Evolutionary conservation across 2,329 filamentous ascomycete genomes (phyloP).

Genomic region (Alternaria solani): DNA sequence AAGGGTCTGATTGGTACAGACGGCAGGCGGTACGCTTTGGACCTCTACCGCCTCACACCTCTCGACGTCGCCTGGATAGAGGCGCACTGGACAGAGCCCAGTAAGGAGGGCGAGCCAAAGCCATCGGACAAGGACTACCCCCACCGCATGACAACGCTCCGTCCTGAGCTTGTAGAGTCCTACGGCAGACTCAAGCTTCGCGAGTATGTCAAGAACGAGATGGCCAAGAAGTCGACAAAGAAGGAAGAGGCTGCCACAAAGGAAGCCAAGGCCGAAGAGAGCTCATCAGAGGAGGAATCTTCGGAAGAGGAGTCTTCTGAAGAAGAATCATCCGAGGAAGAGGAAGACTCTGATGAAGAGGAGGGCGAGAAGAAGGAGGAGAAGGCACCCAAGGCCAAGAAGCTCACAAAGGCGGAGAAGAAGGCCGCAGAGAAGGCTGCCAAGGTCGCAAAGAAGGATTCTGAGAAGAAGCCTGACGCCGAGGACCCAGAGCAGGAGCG

Average conservation of each 20-base stretch:
- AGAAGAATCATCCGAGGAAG: slow-evolving; percentile 41
- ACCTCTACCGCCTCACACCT: slow-evolving; percentile 93
- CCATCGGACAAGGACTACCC: slow-evolving; percentile 72
- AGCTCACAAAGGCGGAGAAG: slow-evolving; percentile 30
- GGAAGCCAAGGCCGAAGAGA: slow-evolving; percentile 47
- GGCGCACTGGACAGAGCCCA: slow-evolving; percentile 64
- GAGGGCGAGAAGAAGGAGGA: slow-evolving; percentile 67
- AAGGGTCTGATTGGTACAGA: slow-evolving; percentile 98
- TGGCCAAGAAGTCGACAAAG: slow-evolving; percentile 56
- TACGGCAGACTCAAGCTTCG: slow-evolving; percentile 87
- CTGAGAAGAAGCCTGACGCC: slow-evolving; percentile 17
- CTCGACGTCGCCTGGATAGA: slow-evolving; percentile 92
- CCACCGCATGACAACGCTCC: slow-evolving; percentile 93
- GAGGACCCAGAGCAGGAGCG: slow-evolving; percentile 64
- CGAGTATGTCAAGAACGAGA: slow-evolving; percentile 83
- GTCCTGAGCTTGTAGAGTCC: slow-evolving; percentile 87
- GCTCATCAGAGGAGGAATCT: slow-evolving; percentile 35
- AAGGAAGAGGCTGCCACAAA: slow-evolving; percentile 52
- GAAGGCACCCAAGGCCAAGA: slow-evolving; percentile 28
- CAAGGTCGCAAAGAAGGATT: slow-evolving; percentile 26
- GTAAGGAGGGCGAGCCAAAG: slow-evolving; percentile 58
- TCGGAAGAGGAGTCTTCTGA: slow-evolving; percentile 34
- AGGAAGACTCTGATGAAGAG: slow-evolving; percentile 74
- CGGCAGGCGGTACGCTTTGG: slow-evolving; percentile 95
- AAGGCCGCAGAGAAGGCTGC: slow-evolving; percentile 29